Conservation (phyloP, 306 rosid genomes). For the Malus fusca region DNA sequence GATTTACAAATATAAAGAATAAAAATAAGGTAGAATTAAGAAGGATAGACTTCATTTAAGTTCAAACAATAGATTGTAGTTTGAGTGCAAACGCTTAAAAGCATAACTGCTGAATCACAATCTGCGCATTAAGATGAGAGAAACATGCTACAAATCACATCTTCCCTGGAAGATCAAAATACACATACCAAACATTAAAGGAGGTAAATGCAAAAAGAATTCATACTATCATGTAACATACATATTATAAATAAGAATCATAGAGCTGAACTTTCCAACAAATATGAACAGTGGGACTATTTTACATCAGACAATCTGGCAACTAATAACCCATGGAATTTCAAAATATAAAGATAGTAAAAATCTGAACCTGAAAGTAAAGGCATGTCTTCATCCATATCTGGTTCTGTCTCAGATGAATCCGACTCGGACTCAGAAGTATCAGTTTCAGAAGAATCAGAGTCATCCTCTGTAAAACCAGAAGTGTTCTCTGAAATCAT, state of each 20-base stretch:
- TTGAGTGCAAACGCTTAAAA: not conserved
- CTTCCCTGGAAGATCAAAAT: not conserved
- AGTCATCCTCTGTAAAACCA: constrained; percentile 57
- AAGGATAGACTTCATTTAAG: not conserved
- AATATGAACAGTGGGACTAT: not conserved
- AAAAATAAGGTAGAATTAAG: not conserved
- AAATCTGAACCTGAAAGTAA: constrained; percentile 62
- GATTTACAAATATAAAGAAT: not conserved
- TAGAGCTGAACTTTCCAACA: not conserved
- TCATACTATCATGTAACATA: not conserved
- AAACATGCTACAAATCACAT: not conserved
- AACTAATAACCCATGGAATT: not conserved
- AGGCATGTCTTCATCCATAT: constrained; percentile 57
- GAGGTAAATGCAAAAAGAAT: not conserved
- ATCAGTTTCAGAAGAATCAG: constrained; percentile 65
- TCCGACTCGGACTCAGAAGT: constrained; percentile 55
- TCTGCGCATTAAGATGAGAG: not conserved
- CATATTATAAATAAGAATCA: not conserved
- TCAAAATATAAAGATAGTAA: not conserved
- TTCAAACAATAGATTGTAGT: not conserved
- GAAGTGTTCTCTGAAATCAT: constrained; percentile 61
- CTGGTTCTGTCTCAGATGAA: constrained; percentile 75
- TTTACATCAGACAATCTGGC: not conserved
- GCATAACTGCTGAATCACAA: not conserved
- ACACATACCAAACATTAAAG: not conserved